Base-by-base conservation (phyloP, 2,329 filamentous ascomycete genomes). In the Ophiosphaerella korrae region DNA sequence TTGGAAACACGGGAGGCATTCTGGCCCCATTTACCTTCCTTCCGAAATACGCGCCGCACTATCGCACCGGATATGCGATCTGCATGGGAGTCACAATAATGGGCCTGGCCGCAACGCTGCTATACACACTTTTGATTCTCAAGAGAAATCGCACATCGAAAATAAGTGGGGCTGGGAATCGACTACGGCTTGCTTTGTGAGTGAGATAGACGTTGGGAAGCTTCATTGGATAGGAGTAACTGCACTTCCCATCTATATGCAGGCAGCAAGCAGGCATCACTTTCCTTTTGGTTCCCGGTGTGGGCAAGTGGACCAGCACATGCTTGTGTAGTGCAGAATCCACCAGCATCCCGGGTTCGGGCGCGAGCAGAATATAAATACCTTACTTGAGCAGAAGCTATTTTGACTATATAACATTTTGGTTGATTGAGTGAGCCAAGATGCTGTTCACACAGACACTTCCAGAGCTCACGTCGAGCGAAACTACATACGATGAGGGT, bases 1-100 rank as follows among this genome's bases (percentile, higher is more conserved):
- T 80, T 38, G 80, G 79, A n/a, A 81, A 81, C 58, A 55, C 73
- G 7, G 75, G 71, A 1, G 79, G 79, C 3, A 75, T 82, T 42
- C 63, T 82, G 13, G 75, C 75, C 1, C 72, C 71, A 42, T 80
- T 80, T 57, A 72, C 80, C 48, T 82, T 77, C 59, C 52, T 79
- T 33, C 53, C 66, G n/a, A 59, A 54, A 5, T 74, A 82, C 56
- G 68, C 66, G 23, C 80, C 80, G 0, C 46, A 52, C 3, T 82
- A 79, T 55, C 60, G 54, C 44, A 75, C 74, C 0, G 80, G 80
- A 1, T 81, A 79, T 57, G 74, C 77, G 1, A 72, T 74, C 2
- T 70, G 72, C 38, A 66, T 82, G 16, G 78, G 37, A 16, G 36
- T 35, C 24, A 40, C 24, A 4, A 13, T 29, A 23, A 35, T 42